Evolutionary conservation across 495 filamentous ascomycete genomes (phyloP).

Genomic region (Trichoderma erinaceum): DNA sequence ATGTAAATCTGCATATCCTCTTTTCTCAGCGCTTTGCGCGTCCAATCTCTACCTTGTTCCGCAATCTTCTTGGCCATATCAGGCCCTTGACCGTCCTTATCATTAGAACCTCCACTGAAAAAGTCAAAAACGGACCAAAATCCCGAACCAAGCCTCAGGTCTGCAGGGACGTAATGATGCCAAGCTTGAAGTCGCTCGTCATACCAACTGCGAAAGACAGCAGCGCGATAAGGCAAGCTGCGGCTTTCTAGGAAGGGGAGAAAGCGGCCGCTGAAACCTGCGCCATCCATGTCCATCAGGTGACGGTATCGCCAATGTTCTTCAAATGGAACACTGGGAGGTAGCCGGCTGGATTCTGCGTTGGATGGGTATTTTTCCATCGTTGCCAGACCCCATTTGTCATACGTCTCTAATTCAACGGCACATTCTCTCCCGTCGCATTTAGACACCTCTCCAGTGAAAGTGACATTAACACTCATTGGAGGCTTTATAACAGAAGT

Average conservation of each 20-base stretch:
- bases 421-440: conserved; percentile 8
- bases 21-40: conserved; percentile 59
- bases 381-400: conserved; percentile 28
- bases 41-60: conserved; percentile 65
- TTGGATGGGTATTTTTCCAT: conserved; percentile 54
- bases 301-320: conserved; percentile 81
- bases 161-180: conserved; percentile 86
- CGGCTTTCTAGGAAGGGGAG: conserved; percentile 80
- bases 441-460: conserved; percentile 10
- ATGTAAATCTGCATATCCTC: conserved; percentile 88
- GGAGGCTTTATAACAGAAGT: neutral
- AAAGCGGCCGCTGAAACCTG: conserved; percentile 89
- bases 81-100: conserved; percentile 23
- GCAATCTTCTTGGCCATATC: conserved; percentile 57
- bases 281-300: conserved; percentile 91
- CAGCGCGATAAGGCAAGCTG: conserved; percentile 82
- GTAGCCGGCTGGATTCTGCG: conserved; percentile 76
- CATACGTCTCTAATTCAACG: conserved; percentile 39
- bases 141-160: conserved; percentile 73
- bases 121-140: conserved; percentile 65
- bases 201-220: conserved; percentile 93
- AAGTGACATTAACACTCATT: conserved; percentile 3
- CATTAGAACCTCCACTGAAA: conserved; percentile 53
- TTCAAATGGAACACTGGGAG: conserved; percentile 84
- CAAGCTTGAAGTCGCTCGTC: conserved; percentile 87